Conservation (phyloP, 768 basidiomycete species). For the Coprinopsis strossmayeri region DNA sequence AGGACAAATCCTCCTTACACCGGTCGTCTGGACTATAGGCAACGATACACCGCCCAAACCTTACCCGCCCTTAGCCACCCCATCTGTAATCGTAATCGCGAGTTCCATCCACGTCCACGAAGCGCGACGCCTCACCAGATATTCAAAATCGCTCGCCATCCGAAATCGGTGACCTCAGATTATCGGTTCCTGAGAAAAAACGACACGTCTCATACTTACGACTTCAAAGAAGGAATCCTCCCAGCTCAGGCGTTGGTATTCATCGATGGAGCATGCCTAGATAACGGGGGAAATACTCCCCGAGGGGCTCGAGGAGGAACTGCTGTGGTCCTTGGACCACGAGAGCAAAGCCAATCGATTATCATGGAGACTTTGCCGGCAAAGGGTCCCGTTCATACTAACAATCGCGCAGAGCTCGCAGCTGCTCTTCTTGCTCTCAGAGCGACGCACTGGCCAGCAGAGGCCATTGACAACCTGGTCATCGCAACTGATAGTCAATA, state of each 20-base stretch:
- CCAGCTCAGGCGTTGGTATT: background rate
- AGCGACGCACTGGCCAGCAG: conserved; percentile 3
- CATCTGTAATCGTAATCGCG: background rate
- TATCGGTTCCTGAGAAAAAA: background rate
- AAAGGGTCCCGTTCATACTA: conserved; percentile 2
- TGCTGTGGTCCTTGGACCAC: background rate
- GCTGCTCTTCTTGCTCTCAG: conserved; percentile 5
- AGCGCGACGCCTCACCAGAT: background rate
- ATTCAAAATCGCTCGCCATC: background rate
- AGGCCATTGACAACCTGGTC: conserved; percentile 8
- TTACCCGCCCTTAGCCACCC: no score
- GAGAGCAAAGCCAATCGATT: background rate
- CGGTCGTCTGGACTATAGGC: no score
- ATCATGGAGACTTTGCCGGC: background rate
- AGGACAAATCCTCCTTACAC: no score
- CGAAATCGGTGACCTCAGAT: background rate
- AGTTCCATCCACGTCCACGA: background rate
- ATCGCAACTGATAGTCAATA: conserved; percentile 10
- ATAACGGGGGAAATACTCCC: conserved; percentile 14
- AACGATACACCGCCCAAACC: no score
- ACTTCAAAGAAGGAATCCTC: no score
- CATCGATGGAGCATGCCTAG: background rate
- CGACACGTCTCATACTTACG: no score
- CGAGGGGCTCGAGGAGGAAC: conserved; percentile 27
- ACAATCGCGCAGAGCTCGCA: conserved; percentile 9